phyloP scores from a whole-genome alignment of 345 rosid species.

The Luvunga scandens region DNA sequence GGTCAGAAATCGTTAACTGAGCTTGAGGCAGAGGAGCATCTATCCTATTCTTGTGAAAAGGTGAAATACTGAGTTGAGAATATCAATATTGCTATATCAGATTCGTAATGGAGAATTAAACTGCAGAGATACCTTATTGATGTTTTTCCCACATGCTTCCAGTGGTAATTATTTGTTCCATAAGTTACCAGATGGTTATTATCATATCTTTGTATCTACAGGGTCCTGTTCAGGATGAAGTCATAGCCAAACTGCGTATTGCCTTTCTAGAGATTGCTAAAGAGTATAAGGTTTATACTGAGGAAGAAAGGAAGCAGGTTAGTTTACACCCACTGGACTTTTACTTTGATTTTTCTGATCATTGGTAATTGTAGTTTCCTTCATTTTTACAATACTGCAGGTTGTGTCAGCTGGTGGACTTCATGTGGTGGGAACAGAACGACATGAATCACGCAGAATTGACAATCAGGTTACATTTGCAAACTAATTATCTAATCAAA shows the following conservation, averaged over 20 bases:
- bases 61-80: slow-evolving; percentile 29
- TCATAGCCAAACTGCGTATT: slow-evolving; percentile 70
- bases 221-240: slow-evolving; percentile 95
- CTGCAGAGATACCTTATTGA: background rate
- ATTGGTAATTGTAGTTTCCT: slow-evolving; percentile 8
- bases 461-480: slow-evolving; percentile 76
- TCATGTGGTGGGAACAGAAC: slow-evolving; percentile 91
- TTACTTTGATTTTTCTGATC: slow-evolving; percentile 15
- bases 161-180: background rate
- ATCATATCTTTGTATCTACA: slow-evolving; percentile 23
- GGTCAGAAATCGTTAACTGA: slow-evolving; percentile 83
- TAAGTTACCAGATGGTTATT: background rate
- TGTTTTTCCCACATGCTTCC: background rate
- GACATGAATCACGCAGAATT: slow-evolving; percentile 90
- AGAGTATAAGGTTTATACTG: slow-evolving; percentile 81
- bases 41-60: slow-evolving; percentile 96
- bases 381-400: slow-evolving; percentile 37
- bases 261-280: slow-evolving; percentile 69
- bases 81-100: slow-evolving; percentile 11
- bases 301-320: slow-evolving; percentile 88
- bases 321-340: slow-evolving; percentile 4
- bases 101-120: background rate
- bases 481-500: background rate
- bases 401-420: slow-evolving; percentile 94
- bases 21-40: slow-evolving; percentile 93